Conservation (phyloP, 192 early-diverging fungal species). For the Podila epicladia region DNA sequence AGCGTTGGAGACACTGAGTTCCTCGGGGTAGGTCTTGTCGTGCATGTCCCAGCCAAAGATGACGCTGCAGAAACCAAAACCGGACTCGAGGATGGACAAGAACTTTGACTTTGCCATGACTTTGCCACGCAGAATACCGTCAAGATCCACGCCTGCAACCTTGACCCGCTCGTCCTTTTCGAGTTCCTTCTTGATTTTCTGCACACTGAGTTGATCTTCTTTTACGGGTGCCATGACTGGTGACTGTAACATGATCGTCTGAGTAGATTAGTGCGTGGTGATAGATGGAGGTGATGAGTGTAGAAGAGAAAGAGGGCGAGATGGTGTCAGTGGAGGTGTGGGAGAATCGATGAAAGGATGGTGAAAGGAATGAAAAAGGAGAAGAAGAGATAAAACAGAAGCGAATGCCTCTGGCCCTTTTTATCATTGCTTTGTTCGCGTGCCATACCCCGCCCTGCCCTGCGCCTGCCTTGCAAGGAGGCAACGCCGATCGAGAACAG, state of each 20-base stretch:
- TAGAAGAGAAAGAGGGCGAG: neutral
- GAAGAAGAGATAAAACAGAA: neutral
- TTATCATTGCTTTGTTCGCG: too few relatives aligned
- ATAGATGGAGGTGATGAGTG: neutral
- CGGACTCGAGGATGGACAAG: conserved; percentile 63
- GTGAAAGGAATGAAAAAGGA: neutral
- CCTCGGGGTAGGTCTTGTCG: conserved; percentile 68
- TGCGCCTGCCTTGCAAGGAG: too few relatives aligned
- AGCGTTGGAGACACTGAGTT: conserved; percentile 51
- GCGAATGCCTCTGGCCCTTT: too few relatives aligned
- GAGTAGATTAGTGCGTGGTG: conserved; percentile 22
- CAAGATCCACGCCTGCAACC: conserved; percentile 74
- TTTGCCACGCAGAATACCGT: conserved; percentile 80
- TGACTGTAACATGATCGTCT: conserved; percentile 5
- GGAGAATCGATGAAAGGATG: neutral
- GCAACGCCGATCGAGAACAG: too few relatives aligned
- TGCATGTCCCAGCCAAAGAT: conserved; percentile 86
- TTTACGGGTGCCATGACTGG: neutral
- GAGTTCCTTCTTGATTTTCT: conserved; percentile 45
- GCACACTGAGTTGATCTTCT: conserved; percentile 4
- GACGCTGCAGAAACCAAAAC: conserved; percentile 86
- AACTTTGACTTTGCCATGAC: conserved; percentile 76
- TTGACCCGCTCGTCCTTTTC: conserved; percentile 60
- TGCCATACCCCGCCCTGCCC: too few relatives aligned
- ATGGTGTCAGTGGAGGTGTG: neutral